A percentile compares a stretch with the other conserved stretches of the same genome.
Conservation (phyloP, 1,139 yeast genomes). For the Arxiozyma bovina region DNA sequence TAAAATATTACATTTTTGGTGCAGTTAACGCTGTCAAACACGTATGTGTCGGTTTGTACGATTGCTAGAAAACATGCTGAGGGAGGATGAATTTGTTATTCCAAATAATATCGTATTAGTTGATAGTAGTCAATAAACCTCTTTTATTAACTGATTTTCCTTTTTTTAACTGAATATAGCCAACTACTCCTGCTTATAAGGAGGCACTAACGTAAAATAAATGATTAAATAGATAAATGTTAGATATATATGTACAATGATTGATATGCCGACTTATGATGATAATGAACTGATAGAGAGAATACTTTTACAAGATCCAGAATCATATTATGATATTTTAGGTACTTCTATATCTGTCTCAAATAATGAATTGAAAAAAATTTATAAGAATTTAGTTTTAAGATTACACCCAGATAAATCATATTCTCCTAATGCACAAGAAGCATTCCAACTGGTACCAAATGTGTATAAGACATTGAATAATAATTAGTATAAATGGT, state of each 20-base stretch:
- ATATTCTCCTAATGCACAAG: constrained; percentile 33
- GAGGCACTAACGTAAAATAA: background rate
- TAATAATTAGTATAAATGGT: constrained; percentile 64
- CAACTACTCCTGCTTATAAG: background rate
- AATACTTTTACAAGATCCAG: background rate
- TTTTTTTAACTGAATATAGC: background rate
- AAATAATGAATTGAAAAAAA: background rate
- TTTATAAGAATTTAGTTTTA: background rate
- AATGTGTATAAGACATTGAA: constrained; percentile 82
- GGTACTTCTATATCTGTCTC: constrained; percentile 21
- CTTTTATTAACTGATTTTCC: no score
- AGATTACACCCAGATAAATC: constrained; percentile 2
- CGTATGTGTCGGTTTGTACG: no score
- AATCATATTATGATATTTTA: constrained; percentile 55
- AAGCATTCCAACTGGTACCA: constrained; percentile 80
- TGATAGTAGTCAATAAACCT: no score
- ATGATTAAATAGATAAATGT: background rate
- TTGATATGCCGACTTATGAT: no score
- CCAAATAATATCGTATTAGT: no score
- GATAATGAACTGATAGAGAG: background rate
- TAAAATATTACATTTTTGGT: no score
- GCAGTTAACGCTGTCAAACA: no score
- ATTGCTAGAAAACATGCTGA: no score
- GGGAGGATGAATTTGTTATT: no score
- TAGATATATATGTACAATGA: background rate